A percentile compares a stretch with the other conserved stretches of the same genome.
These are phyloP conservation scores for Adansonia digitata DNA, from an alignment of 345 rosid species.

Conservation along the genomic window DNA sequence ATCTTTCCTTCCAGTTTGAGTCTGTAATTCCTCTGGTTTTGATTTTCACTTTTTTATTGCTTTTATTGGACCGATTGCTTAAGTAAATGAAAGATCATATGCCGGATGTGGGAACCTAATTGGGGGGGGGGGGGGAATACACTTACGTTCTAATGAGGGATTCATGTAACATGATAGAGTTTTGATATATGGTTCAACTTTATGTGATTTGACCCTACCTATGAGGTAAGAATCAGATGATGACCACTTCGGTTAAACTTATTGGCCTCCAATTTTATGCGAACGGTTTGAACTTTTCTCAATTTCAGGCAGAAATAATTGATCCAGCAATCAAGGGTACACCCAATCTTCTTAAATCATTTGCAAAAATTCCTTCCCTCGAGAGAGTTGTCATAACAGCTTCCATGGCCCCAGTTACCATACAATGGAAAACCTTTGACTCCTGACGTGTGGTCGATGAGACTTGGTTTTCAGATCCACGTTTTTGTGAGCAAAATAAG, in stretches of 20 bases:
- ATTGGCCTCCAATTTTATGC: neutral
- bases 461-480: slow-evolving; percentile 41
- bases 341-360: slow-evolving; percentile 37
- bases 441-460: slow-evolving; percentile 37
- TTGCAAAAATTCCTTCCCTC: slow-evolving; percentile 33
- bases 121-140: neutral
- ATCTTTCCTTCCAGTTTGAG: neutral
- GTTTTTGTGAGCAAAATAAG: slow-evolving; percentile 20
- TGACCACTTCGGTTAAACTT: neutral
- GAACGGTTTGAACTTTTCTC: neutral
- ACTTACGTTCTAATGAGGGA: neutral
- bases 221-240: neutral
- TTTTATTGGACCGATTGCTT: neutral
- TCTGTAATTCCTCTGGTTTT: neutral
- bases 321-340: slow-evolving; percentile 49
- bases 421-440: slow-evolving; percentile 26
- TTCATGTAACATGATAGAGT: neutral
- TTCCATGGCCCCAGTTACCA: slow-evolving; percentile 32
- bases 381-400: slow-evolving; percentile 49
- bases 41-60: neutral
- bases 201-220: neutral
- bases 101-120: neutral
- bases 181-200: neutral
- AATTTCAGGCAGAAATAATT: slow-evolving; percentile 32
- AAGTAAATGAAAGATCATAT: neutral